phyloP scores from a whole-genome alignment of 352 stramenopile genomes.

The Pythium oligandrum region DNA sequence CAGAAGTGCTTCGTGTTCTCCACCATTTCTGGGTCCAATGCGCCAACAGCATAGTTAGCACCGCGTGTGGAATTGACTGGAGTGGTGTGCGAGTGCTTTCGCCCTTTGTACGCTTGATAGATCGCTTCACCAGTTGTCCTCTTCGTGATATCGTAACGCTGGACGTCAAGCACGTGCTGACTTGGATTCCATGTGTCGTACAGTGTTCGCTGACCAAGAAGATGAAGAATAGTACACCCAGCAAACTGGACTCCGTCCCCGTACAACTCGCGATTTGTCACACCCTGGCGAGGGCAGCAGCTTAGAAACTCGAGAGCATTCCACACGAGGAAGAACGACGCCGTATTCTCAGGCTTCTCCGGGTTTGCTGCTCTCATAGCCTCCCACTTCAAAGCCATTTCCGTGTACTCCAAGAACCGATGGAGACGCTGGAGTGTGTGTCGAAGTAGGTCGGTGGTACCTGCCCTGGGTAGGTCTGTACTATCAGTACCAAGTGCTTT shows the following conservation, averaged over 20 bases:
- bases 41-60: constrained; percentile 15
- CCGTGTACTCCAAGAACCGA: constrained; percentile 21
- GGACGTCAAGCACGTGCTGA: constrained; percentile 45
- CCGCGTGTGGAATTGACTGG: constrained; percentile 2
- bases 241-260: constrained; percentile 60
- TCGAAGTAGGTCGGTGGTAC: constrained; percentile 2
- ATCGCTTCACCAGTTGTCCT: constrained; percentile 6
- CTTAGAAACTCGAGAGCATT: constrained; percentile 58
- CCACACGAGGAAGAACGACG: constrained; percentile 63
- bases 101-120: constrained; percentile 6
- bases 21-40: constrained; percentile 46
- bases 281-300: constrained; percentile 22
- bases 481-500: not conserved
- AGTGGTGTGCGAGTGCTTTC: not conserved
- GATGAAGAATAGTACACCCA: constrained; percentile 48
- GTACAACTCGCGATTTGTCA: constrained; percentile 28
- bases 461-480: not conserved
- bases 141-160: constrained; percentile 27
- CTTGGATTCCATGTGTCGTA: constrained; percentile 65
- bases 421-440: constrained; percentile 6
- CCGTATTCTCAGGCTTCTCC: constrained; percentile 32
- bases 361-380: constrained; percentile 28
- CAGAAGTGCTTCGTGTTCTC: constrained; percentile 33
- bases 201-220: constrained; percentile 42
- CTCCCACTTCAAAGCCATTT: constrained; percentile 36